Conservation (phyloP, 2,329 filamentous ascomycete genomes). For the Gliomastix tumulicola region DNA sequence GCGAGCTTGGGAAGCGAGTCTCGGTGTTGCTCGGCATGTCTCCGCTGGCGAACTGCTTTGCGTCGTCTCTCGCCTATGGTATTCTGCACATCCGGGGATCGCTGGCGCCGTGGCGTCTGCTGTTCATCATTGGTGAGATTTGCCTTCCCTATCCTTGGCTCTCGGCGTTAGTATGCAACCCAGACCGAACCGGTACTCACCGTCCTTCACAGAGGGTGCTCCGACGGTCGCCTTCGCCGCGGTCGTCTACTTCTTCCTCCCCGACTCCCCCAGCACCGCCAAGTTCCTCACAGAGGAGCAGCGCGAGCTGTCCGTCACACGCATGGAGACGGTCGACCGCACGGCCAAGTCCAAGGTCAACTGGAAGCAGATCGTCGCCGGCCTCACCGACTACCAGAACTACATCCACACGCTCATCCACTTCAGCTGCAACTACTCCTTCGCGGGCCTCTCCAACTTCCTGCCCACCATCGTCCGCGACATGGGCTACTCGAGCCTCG, state of each 20-base stretch:
- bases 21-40: conserved; percentile 65
- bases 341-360: conserved; percentile 3
- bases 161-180: too few species aligned
- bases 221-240: conserved; percentile 45
- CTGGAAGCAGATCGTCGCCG: conserved; percentile 18
- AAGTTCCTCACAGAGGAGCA: conserved; percentile 34
- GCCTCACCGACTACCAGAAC: conserved; percentile 24
- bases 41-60: conserved; percentile 61
- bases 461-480: conserved; percentile 30
- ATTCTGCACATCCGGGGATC: conserved; percentile 51
- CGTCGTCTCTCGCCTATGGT: conserved; percentile 57
- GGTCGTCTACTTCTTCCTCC: conserved; percentile 37
- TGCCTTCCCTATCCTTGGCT: conserved; percentile 11
- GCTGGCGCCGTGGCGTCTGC: conserved; percentile 56
- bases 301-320: conserved; percentile 7
- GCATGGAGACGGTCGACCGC: conserved; percentile 8
- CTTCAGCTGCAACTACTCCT: conserved; percentile 29
- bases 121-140: conserved; percentile 46
- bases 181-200: too few species aligned
- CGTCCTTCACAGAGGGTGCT: conserved; percentile 47
- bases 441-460: conserved; percentile 29
- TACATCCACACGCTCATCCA: conserved; percentile 26
- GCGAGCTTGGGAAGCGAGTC: conserved; percentile 63
- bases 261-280: conserved; percentile 45
- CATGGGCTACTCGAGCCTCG: conserved; percentile 28